Percentiles rank a stretch among this genome's conserved stretches.
Evolutionary conservation across 2,329 filamentous ascomycete species (phyloP).

Genomic region (Sporothrix schenckii): DNA sequence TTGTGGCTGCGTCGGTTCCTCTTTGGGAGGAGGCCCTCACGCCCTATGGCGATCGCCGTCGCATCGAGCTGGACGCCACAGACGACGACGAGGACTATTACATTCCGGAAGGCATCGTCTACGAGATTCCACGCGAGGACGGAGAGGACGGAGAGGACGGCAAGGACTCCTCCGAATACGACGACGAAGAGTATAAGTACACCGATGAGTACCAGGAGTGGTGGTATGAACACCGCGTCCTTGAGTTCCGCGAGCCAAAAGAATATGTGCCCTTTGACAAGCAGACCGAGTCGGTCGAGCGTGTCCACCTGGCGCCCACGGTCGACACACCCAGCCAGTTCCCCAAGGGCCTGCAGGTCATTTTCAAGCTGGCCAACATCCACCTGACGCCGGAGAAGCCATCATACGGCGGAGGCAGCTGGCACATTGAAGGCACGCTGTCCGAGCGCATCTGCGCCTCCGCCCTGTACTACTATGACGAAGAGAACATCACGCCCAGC

Average conservation of each 20-base stretch:
- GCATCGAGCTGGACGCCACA: background rate
- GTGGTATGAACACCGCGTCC: conserved; percentile 22
- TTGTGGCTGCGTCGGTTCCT: conserved; percentile 46
- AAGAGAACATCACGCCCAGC: conserved; percentile 53
- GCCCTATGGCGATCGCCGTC: conserved; percentile 27
- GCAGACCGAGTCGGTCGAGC: background rate
- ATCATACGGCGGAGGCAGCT: conserved; percentile 45
- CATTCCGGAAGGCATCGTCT: conserved; percentile 29
- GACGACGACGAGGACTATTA: conserved; percentile 33
- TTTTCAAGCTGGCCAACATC: conserved; percentile 65
- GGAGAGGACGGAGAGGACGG: conserved; percentile 26
- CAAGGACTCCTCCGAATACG: conserved; percentile 21
- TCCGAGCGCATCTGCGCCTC: conserved; percentile 62
- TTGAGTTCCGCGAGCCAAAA: conserved; percentile 32
- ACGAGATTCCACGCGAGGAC: conserved; percentile 23
- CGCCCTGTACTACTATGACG: conserved; percentile 58
- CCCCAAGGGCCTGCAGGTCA: conserved; percentile 56
- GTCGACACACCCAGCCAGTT: conserved; percentile 9
- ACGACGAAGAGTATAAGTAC: conserved; percentile 24
- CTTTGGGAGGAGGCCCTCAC: conserved; percentile 46
- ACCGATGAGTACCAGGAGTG: conserved; percentile 30
- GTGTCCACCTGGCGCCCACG: conserved; percentile 25
- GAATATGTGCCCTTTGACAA: conserved; percentile 26
- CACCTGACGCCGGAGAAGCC: conserved; percentile 58
- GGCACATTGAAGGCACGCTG: conserved; percentile 48